A percentile compares a stretch with the other conserved stretches of the same genome.
phyloP scores from a whole-genome alignment of 1,284 basidiomycete genomes.

The Ceratobasidium sp. region DNA sequence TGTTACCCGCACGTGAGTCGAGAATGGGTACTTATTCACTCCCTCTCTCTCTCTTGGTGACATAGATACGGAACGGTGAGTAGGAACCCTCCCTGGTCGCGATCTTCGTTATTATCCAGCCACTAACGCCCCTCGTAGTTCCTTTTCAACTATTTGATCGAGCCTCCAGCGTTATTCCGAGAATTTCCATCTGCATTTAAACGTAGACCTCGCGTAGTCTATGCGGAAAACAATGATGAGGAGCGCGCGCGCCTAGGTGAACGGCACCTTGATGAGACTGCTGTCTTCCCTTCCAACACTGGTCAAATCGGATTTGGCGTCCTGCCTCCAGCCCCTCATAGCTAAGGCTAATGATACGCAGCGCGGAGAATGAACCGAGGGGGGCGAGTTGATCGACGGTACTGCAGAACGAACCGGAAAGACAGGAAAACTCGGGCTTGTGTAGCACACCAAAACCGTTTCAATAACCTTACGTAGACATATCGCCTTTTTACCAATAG shows the following conservation, averaged over 20 bases:
- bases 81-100: constrained; percentile 49
- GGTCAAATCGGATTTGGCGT: constrained; percentile 53
- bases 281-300: constrained; percentile 71
- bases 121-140: constrained; percentile 62
- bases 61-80: constrained; percentile 54
- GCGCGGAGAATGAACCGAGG: background rate
- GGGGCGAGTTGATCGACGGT: too few species aligned
- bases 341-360: constrained; percentile 31
- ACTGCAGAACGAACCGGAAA: too few species aligned
- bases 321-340: constrained; percentile 49
- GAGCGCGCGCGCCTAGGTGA: constrained; percentile 61
- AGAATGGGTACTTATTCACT: constrained; percentile 52
- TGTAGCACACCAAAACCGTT: too few species aligned
- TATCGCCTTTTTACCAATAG: too few species aligned
- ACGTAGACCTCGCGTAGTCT: constrained; percentile 52
- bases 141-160: constrained; percentile 82
- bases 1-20: constrained; percentile 17
- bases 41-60: constrained; percentile 55
- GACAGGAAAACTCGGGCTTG: too few species aligned
- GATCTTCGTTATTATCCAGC: constrained; percentile 34
- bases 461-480: too few species aligned
- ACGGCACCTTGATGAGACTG: constrained; percentile 75
- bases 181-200: too few species aligned
- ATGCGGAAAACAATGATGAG: constrained; percentile 62
- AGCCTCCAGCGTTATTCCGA: constrained; percentile 71